These are phyloP conservation scores for Jatropha curcas DNA, from an alignment of 345 rosid genomes.

Conservation along the genomic window DNA sequence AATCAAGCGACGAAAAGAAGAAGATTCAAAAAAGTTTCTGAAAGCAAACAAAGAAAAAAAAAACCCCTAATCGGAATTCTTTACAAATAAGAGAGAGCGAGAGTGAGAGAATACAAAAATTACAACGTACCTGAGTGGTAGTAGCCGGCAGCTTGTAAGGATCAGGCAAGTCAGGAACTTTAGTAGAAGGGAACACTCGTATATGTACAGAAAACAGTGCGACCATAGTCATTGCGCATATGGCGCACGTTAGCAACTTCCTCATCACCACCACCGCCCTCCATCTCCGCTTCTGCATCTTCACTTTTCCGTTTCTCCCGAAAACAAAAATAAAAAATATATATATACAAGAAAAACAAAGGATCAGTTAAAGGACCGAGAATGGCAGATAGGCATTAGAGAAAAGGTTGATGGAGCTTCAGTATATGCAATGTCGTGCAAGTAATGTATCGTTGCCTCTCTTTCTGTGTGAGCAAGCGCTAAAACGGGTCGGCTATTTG, in stretches of 20 bases:
- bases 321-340: too few relatives aligned
- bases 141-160: constrained; percentile 43
- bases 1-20: not conserved
- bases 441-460: not conserved
- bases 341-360: too few relatives aligned
- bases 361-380: too few relatives aligned
- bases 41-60: not conserved
- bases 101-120: not conserved
- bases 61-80: constrained; percentile 5
- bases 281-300: constrained; percentile 52
- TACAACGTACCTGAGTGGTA: constrained; percentile 28
- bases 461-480: not conserved
- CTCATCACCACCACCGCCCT: constrained; percentile 44
- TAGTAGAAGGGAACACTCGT: constrained; percentile 53
- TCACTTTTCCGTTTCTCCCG: not conserved
- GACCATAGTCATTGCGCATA: constrained; percentile 48
- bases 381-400: not conserved
- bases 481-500: too few relatives aligned
- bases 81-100: not conserved
- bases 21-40: constrained; percentile 1
- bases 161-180: constrained; percentile 42
- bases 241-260: constrained; percentile 58
- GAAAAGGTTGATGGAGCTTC: not conserved
- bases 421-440: too few relatives aligned
- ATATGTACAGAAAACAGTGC: constrained; percentile 56